These are phyloP conservation scores for Puccinia horiana DNA, from an alignment of 1,284 basidiomycete species.

Conservation along the genomic window DNA sequence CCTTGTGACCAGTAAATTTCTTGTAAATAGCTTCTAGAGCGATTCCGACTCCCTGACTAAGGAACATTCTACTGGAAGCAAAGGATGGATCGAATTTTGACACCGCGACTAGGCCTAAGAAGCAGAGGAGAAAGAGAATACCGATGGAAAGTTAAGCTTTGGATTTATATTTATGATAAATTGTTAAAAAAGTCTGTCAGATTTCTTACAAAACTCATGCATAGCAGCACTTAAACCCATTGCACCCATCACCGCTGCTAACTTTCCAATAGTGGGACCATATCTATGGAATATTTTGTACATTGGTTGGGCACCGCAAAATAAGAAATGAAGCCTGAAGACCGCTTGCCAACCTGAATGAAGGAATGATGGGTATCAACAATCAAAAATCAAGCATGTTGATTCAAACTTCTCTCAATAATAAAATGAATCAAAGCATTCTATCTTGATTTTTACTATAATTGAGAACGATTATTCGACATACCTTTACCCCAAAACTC, in stretches of 20 bases:
- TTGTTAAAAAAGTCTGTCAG: background rate
- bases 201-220: slow-evolving; percentile 45
- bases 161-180: background rate
- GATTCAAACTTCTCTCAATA: background rate
- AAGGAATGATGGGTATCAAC: background rate
- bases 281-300: slow-evolving; percentile 16
- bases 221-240: slow-evolving; percentile 43
- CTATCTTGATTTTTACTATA: background rate
- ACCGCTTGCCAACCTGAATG: slow-evolving; percentile 45
- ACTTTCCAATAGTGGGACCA: slow-evolving; percentile 6
- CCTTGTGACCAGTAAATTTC: slow-evolving; percentile 36
- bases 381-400: too few relatives aligned
- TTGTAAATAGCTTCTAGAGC: slow-evolving; percentile 32
- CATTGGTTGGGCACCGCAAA: slow-evolving; percentile 42
- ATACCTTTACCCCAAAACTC: slow-evolving; percentile 49
- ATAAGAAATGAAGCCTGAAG: slow-evolving; percentile 45
- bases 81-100: slow-evolving; percentile 39
- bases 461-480: background rate
- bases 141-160: background rate
- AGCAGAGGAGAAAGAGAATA: background rate
- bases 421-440: background rate
- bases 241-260: slow-evolving; percentile 30
- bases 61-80: slow-evolving; percentile 39
- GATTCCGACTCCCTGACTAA: slow-evolving; percentile 31
- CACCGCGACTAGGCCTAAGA: slow-evolving; percentile 2